Evolutionary conservation across 192 early-diverging fungal genomes (phyloP), one percentile per base, ranked within the genome.

Genomic region (Thamnidium elegans): DNA sequence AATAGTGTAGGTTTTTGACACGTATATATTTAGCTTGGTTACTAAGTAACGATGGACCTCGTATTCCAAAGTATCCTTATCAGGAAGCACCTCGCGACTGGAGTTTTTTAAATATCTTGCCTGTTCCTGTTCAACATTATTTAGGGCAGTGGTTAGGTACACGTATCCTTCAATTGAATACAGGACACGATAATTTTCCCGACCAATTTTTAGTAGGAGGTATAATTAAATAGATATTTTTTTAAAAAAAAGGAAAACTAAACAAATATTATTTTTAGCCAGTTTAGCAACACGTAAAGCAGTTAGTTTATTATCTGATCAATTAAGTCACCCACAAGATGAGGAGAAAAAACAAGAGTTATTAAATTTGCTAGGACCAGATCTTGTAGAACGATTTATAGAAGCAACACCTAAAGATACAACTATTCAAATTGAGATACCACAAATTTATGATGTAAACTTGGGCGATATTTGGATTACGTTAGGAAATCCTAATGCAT

Each of bases 141-240:
- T 54, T 81, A 51, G 65, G 70, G 34, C 78, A 78, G 65, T 78
- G 60, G 8, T 55, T 77, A 17, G 74, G 75, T 14, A 72, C 70
- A 39, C 51, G 79, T 19, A 75, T 81, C 66, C 66, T 81, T 39
- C 66, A 70, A 6, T 62, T 75, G 15, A 81, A 81, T 26, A 81
- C 76, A 0, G 74, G 76, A 0, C 46, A 67, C 15, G 66, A 71
- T 23, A 78, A 81, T 67, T 81, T 64, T 63, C 79, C 79, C 9
- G 76, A 81, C 10, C 79, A 81, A 61, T 81, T 81, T 50, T 68
- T 81, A 39, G 67, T 78, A 59, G 79, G 79, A 66, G 76, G 79
- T 81, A 62, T 46, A 32, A 30, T 7, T 13, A 36, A 14, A 4
- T 10, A 15, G 11, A 31, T 21, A 10, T 36, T 3, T 36, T n/a